Evolutionary conservation across 495 filamentous ascomycete genomes (phyloP), one percentile per base, ranked within the genome.

Genomic region (Aspergillus carlsbadensis): DNA sequence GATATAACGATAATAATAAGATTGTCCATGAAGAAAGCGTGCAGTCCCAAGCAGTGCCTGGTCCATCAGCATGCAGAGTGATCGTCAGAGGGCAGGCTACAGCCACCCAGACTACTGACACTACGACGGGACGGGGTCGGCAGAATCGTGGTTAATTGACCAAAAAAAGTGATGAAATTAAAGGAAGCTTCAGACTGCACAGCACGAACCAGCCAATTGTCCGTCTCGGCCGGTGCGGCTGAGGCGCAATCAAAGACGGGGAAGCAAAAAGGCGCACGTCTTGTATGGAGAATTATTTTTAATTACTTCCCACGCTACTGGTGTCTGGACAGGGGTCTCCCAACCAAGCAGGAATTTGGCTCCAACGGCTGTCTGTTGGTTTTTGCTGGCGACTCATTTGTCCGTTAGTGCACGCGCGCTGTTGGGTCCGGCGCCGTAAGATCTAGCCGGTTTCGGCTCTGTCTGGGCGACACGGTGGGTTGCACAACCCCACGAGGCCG

Each of bases 241-340:
- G 56, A 63, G 60, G 56, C 56, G 60, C 55, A 58, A 54, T 41
- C 45, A 57, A 48, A 62, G 60, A 57, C 48, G 60, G 60, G 55
- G 58, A 56, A 55, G 31, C n/a, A 18, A 54, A 46, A 46, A 54
- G 10, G 22, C 33, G 43, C 54, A 57, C 37, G 41, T 40, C 45
- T 51, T 57, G 58, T 47, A 46, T 47, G 58, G 47, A 50, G 43
- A 51, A 52, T 60, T 60, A 56, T 60, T 56, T 60, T 56, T 56
- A 52, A 56, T 56, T 47, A 14, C 17, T 42, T 54, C 31, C 15
- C 20, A 37, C 10, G 22, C 42, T 17, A 6, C 39, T 36, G 47
- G 17, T 18, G 31, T 31, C 31, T 5, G 13, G 17, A 29, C 11
- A 50, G 8, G 34, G 31, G 14, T 11, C 29, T 44, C 39, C 26